Base-by-base conservation (phyloP, 306 rosid species). In the Crotalaria pallida region DNA sequence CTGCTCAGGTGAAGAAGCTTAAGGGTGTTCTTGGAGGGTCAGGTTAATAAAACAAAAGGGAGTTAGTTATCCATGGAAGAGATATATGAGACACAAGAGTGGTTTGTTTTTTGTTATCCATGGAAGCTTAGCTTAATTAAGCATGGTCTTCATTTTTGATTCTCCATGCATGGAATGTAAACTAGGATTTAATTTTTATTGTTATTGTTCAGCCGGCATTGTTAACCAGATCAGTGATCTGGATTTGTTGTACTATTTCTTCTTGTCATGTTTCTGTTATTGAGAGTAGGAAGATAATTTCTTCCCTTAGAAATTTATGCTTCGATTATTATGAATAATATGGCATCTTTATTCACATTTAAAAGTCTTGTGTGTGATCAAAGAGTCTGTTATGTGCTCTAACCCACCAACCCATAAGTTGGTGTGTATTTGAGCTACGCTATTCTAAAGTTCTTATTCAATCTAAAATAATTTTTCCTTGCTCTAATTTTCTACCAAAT, bases 11-110 rank as follows among this genome's bases (percentile, higher is more conserved):
- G 3, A 85, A 88, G 86, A 93, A 87, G 85, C 92, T 93, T 21
- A 93, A 93, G 86, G 87, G 81, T 51, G 97, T 85, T 81, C 89
- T 93, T 71, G 98, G 97, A 26, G 97, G 98, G 0, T 78, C 75
- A 34, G 79, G 79, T 66, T 91, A 74, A 29, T 21, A 76, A 57
- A 4, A 16, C 9, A 40, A 10, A 9, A 17, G 69, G 58, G 50
- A 3, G 41, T 50, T 12, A 58, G 8, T 18, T 43, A n/a, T 31
- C 11, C 26, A 10, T 41, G 50, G 8, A 55, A 65, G 23, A 12
- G 71, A 31, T n/a, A n/a, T n/a, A n/a, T 16, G 13, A 13, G 50
- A 51, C 22, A 12, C 62, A 12, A 44, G 53, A 16, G n/a, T 40
- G 10, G 43, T 59, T 59, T 55, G 3, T 51, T 12, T 58, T 57